Conservation (phyloP, 148 eudicot species). For the Polygonum aviculare region DNA sequence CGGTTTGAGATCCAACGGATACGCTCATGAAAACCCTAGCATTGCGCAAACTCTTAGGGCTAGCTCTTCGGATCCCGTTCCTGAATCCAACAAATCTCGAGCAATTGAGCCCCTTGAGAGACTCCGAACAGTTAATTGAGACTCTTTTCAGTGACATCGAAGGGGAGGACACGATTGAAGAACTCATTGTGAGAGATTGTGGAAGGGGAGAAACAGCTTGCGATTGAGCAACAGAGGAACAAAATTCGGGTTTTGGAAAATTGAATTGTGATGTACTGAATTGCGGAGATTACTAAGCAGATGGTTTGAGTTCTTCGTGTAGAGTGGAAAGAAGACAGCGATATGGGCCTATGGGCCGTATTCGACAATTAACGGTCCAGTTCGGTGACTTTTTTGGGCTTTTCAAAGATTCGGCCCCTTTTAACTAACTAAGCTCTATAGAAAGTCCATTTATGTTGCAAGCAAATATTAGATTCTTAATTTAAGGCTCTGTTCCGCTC, state of each 20-base stretch:
- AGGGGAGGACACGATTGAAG: conserved; percentile 33
- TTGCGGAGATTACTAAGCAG: conserved; percentile 1
- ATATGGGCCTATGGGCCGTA: neutral
- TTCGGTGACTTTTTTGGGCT: neutral
- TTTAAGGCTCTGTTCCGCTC: too few relatives aligned
- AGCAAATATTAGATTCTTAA: too few relatives aligned
- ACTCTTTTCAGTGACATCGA: conserved; percentile 31
- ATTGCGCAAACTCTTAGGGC: conserved; percentile 24
- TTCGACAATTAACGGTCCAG: neutral
- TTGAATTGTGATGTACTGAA: neutral
- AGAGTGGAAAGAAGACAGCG: neutral
- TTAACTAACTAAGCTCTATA: too few relatives aligned
- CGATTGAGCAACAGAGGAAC: neutral
- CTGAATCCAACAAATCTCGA: conserved; percentile 29
- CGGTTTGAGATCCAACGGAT: conserved; percentile 46
- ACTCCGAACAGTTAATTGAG: conserved; percentile 15
- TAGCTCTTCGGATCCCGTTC: conserved; percentile 27
- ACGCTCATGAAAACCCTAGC: conserved; percentile 63
- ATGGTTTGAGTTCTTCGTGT: neutral
- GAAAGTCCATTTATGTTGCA: too few relatives aligned
- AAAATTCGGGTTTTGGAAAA: neutral
- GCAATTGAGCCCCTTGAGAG: conserved; percentile 10
- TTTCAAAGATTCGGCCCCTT: neutral
- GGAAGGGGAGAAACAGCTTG: neutral
- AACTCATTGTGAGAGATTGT: conserved; percentile 30